Evolutionary conservation across 345 rosid genomes (phyloP).

Genomic region (Brassica rapa): DNA sequence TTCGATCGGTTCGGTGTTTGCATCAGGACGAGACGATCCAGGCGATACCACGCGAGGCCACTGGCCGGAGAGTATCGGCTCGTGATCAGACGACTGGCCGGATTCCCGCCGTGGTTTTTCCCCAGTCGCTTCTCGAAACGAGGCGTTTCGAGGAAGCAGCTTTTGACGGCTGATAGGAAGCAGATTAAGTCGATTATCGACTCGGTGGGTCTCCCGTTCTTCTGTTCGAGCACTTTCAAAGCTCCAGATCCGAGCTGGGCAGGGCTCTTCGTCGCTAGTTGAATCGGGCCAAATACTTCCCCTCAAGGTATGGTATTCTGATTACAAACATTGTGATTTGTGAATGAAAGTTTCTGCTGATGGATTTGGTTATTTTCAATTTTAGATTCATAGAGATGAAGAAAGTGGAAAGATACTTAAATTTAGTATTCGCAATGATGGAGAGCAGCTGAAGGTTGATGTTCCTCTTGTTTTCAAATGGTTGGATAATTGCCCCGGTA

Average conservation of each 20-base stretch:
- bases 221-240: slow-evolving; percentile 70
- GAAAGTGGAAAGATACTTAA: slow-evolving; percentile 78
- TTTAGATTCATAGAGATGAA: slow-evolving; percentile 75
- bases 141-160: slow-evolving; percentile 56
- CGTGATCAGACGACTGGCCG: slow-evolving; percentile 69
- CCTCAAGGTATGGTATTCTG: slow-evolving; percentile 51
- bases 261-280: slow-evolving; percentile 58
- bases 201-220: slow-evolving; percentile 60
- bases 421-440: slow-evolving; percentile 81
- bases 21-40: slow-evolving; percentile 64
- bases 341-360: not conserved
- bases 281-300: slow-evolving; percentile 84
- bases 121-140: slow-evolving; percentile 50
- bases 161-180: slow-evolving; percentile 64
- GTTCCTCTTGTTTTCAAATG: slow-evolving; percentile 90
- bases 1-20: slow-evolving; percentile 29
- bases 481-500: slow-evolving; percentile 66
- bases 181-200: slow-evolving; percentile 72
- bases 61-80: slow-evolving; percentile 59
- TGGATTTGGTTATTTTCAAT: slow-evolving; percentile 1
- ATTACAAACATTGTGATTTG: slow-evolving; percentile 4
- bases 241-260: slow-evolving; percentile 80
- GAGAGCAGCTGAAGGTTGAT: slow-evolving; percentile 68
- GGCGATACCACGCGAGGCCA: slow-evolving; percentile 66
- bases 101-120: slow-evolving; percentile 75